Evolutionary conservation across 129 eudicot species (phyloP), one percentile per base, ranked within the genome.

Genomic region (Arctium minus): DNA sequence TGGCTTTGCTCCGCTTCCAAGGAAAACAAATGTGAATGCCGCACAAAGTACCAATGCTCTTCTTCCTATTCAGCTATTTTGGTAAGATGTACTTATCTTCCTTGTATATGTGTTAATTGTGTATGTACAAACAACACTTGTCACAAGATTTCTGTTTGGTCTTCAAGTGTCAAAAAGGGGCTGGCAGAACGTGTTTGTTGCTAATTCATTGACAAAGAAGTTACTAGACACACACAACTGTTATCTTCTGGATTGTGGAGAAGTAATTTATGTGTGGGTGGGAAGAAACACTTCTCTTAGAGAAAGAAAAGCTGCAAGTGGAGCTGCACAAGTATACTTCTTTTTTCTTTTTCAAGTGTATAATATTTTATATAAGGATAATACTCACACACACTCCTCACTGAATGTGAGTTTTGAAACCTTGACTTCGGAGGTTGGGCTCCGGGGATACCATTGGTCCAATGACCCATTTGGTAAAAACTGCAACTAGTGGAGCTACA

Each of bases 1-100:
- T 82, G 98, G 98, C 36, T 94, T 91, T 86, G 98, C 98, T 83
- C 98, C 98, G 40, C 89, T 94, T 73, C 97, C 98, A 70, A 94
- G 86, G 88, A 94, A 93, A 87, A 79, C 94, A 37, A 18, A 86
- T 12, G 75, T 72, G 29, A 85, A 71, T 68, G 92, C 86, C 40
- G 80, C 89, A 79, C 81, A 91, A 75, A 84, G 79, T 46, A 77
- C 77, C 4, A 84, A 87, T 9, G 70, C 60, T 75, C 18, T 32
- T 85, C 82, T 32, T 85, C 82, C 92, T 75, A 83, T 85, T 79
- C 90, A 82, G 85, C 92, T 92, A 79, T 87, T 85, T 76, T 72
- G 92, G 97, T 94, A 89, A 92, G 48, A 75, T 71, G 31, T 13
- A 38, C 8, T 37, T 44, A 27, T 42, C 53, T 73, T 31, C 69